phyloP scores from a whole-genome alignment of 2,329 filamentous ascomycete species.

The Botrytis cinerea region DNA sequence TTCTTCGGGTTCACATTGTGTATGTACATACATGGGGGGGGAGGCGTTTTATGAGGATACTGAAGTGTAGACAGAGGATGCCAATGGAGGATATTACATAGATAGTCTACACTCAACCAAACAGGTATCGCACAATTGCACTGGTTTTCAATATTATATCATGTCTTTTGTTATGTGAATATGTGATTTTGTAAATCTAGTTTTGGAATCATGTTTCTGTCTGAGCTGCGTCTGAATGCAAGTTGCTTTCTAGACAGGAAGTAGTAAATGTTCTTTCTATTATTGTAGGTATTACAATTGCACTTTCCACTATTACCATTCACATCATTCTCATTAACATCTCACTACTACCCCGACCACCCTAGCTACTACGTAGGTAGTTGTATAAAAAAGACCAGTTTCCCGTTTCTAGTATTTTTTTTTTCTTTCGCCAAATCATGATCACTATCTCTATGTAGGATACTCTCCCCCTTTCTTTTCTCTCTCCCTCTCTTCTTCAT shows the following conservation, averaged over 20 bases:
- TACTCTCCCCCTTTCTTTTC: too few species aligned
- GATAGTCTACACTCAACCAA: neutral
- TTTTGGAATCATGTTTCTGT: neutral
- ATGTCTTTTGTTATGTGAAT: neutral
- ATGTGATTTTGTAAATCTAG: neutral
- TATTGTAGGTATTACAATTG: neutral
- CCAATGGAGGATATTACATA: constrained; percentile 12
- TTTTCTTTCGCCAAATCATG: too few species aligned
- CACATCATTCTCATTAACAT: neutral
- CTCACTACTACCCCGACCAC: neutral
- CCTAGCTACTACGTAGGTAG: neutral
- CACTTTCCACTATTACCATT: neutral
- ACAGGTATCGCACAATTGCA: constrained; percentile 6
- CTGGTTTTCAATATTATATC: neutral
- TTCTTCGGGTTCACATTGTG: neutral
- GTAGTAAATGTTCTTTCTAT: neutral
- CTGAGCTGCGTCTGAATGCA: neutral
- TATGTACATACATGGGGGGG: neutral
- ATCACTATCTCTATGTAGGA: too few species aligned
- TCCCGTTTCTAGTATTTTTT: too few species aligned
- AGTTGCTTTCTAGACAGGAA: neutral
- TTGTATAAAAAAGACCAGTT: too few species aligned
- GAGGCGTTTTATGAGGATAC: constrained; percentile 7
- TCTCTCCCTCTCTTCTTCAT: too few species aligned
- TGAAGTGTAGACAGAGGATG: neutral